These are phyloP conservation scores for Selaginella moellendorffii DNA, from an alignment of 75 land plant species.

Conservation along the genomic window DNA sequence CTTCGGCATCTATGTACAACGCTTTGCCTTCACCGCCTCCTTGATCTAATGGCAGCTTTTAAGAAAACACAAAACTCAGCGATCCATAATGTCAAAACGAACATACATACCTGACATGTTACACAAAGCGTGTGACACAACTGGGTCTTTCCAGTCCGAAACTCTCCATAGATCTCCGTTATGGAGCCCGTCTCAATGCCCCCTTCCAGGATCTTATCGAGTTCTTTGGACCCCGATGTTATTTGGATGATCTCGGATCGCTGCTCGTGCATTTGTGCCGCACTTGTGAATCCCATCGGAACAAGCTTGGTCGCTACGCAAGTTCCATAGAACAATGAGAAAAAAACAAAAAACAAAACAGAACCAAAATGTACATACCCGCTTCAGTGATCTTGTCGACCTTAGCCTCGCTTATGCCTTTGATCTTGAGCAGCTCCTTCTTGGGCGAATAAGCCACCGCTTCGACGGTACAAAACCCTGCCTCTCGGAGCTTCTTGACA, in stretches of 20 bases:
- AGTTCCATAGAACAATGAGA: too few species aligned
- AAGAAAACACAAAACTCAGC: conserved; percentile 38
- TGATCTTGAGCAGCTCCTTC: conserved; percentile 77
- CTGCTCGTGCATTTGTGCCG: conserved; percentile 81
- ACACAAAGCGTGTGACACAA: conserved; percentile 85
- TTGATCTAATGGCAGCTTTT: conserved; percentile 76
- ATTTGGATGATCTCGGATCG: conserved; percentile 86
- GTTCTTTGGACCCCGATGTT: conserved; percentile 85
- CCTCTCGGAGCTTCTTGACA: conserved; percentile 83
- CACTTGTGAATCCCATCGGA: conserved; percentile 97
- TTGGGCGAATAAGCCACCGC: conserved; percentile 84
- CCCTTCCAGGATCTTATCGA: conserved; percentile 87
- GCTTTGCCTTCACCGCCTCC: conserved; percentile 97
- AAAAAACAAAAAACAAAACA: neutral
- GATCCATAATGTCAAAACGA: neutral
- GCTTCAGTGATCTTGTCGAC: conserved; percentile 88
- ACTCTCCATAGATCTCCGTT: conserved; percentile 91
- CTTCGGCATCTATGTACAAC: conserved; percentile 90
- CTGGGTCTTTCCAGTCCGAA: conserved; percentile 86
- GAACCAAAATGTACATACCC: conserved; percentile 22
- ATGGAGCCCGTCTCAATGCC: conserved; percentile 86
- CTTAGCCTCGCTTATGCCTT: conserved; percentile 87
- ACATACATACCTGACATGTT: conserved; percentile 53
- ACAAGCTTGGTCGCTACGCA: conserved; percentile 83
- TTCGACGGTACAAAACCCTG: conserved; percentile 85